Conservation (phyloP, 768 basidiomycete species). For the Pleurotus pulmonarius region DNA sequence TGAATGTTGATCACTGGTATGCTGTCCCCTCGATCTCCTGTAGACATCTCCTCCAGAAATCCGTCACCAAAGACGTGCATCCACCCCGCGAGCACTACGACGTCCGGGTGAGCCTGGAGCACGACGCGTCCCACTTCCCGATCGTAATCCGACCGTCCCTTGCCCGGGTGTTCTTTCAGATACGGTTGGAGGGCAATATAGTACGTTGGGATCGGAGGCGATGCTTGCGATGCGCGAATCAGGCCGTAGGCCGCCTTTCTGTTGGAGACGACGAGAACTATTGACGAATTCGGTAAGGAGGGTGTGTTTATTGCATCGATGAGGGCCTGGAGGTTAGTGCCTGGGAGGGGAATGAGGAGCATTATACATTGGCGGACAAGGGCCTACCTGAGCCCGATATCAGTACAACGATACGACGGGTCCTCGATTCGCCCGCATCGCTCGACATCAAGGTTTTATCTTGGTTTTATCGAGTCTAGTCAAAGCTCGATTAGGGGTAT, state of each 20-base stretch:
- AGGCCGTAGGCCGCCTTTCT: slow-evolving; percentile 90
- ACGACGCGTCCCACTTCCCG: slow-evolving; percentile 71
- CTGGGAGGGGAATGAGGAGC: slow-evolving; percentile 31
- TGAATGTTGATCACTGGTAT: slow-evolving; percentile 96
- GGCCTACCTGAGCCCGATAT: slow-evolving; percentile 49
- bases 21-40: slow-evolving; percentile 15
- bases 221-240: slow-evolving; percentile 64
- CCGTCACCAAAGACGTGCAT: slow-evolving; percentile 75
- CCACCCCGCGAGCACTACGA: slow-evolving; percentile 96
- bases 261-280: slow-evolving; percentile 87
- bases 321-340: slow-evolving; percentile 94
- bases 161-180: slow-evolving; percentile 61
- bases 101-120: slow-evolving; percentile 60
- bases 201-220: slow-evolving; percentile 77
- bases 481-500: too few relatives aligned
- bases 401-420: slow-evolving; percentile 38
- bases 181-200: slow-evolving; percentile 85
- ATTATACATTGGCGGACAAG: background rate
- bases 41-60: slow-evolving; percentile 17
- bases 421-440: background rate
- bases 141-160: slow-evolving; percentile 84
- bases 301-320: slow-evolving; percentile 81
- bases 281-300: slow-evolving; percentile 64
- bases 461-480: too few relatives aligned
- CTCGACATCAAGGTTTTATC: background rate